Evolutionary conservation across 2,329 filamentous ascomycete genomes (phyloP), one percentile per base, ranked within the genome.

Genomic region (Aurifilum marmelostoma): DNA sequence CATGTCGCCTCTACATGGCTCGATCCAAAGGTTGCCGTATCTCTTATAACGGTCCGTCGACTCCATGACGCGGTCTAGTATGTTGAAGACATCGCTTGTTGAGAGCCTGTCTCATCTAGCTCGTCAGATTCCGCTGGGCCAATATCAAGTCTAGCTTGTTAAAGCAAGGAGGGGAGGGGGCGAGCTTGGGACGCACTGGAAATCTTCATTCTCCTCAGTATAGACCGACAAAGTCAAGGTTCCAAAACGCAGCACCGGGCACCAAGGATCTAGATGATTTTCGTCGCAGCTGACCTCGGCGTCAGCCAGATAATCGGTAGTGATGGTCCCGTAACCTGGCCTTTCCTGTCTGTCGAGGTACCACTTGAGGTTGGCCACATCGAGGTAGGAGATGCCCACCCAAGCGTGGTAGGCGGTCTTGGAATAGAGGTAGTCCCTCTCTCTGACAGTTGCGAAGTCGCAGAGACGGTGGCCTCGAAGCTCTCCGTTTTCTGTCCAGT

Each of bases 351-450:
- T 39, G 6, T 62, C 39, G 21, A 62, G 39, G 18, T 9, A 43
- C 37, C 59, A 62, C 16, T 62, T 62, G 34, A 62, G 39, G n/a
- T 62, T 62, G 59, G 37, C 37, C 37, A 62, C 14, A n/a, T 62
- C 59, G 37, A 62, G 59, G 39, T 41, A 62, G 11, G 34, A 27
- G 18, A 62, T 29, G 16, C 32, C 58, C 21, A n/a, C 3, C 58
- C n/a, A 24, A 3, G 37, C 27, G 14, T 43, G 9, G 9, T 39
- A 29, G 16, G 29, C 32, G 3, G 6, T 29, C 11, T 4, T 59
- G 56, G 29, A 34, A n/a, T 59, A 34, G 56, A 34, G 32, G 7
- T 59, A 59, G 32, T 59, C 29, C 27, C 7, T 59, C 8, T 59
- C 56, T 16, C 6, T 34, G 9, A 59, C 37, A 3, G 56, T n/a